A percentile compares a stretch with the other conserved stretches of the same genome.
phyloP scores from a whole-genome alignment of 148 eudicot species.

The Camellia japonica region DNA sequence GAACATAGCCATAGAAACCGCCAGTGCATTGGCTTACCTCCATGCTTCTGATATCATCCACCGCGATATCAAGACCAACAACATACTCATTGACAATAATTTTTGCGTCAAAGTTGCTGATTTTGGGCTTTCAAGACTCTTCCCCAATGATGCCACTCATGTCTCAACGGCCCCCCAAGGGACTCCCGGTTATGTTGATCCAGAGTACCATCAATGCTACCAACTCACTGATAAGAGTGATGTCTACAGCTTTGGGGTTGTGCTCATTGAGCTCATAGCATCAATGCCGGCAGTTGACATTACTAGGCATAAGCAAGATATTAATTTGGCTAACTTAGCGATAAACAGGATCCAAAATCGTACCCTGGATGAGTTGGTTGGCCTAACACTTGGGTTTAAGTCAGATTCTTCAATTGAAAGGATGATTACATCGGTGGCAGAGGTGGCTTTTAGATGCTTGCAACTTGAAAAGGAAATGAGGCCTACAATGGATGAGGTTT shows the following conservation, averaged over 20 bases:
- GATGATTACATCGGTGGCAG: constrained; percentile 23
- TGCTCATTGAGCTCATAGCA: constrained; percentile 50
- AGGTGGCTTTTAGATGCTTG: constrained; percentile 33
- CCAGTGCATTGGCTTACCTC: constrained; percentile 38
- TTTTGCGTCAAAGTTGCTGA: constrained; percentile 35
- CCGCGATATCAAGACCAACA: constrained; percentile 57
- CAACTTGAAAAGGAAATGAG: constrained; percentile 31
- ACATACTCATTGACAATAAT: constrained; percentile 44
- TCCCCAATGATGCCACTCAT: constrained; percentile 27
- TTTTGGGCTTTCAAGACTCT: constrained; percentile 31
- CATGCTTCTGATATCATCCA: constrained; percentile 60
- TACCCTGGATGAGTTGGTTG: constrained; percentile 27
- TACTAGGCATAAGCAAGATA: constrained; percentile 24
- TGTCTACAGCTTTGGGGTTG: constrained; percentile 72
- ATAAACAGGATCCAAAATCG: constrained; percentile 26
- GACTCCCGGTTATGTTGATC: constrained; percentile 54
- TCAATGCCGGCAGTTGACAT: constrained; percentile 36
- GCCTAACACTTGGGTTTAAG: constrained; percentile 23
- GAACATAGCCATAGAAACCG: neutral
- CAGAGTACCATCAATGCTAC: constrained; percentile 57
- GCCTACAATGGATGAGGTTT: constrained; percentile 27
- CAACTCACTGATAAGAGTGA: constrained; percentile 52
- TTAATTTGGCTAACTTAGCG: constrained; percentile 33
- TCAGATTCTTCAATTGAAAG: constrained; percentile 18
- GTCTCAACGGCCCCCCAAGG: constrained; percentile 35